These are phyloP conservation scores for Vigna angularis DNA, from an alignment of 306 rosid species.

Conservation along the genomic window DNA sequence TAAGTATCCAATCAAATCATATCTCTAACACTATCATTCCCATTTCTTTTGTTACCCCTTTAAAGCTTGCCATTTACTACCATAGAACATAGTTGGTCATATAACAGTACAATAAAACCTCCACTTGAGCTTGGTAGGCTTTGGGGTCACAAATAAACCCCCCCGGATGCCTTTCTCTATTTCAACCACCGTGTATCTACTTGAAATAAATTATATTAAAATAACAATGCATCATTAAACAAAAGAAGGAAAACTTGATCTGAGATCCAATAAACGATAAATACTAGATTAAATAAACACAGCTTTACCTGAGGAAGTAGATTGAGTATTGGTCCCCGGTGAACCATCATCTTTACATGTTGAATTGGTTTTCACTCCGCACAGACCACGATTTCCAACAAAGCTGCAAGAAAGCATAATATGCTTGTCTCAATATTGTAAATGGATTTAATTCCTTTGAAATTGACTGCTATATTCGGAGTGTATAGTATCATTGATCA, in stretches of 20 bases:
- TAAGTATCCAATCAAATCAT: background rate
- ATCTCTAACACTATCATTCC: too few relatives aligned
- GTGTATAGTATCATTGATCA: conserved; percentile 22
- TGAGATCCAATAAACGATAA: conserved; percentile 34
- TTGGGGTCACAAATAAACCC: background rate
- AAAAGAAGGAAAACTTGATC: background rate
- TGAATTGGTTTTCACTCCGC: conserved; percentile 74
- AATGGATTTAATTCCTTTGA: conserved; percentile 5
- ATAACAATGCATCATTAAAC: conserved; percentile 11
- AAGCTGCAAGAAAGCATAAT: conserved; percentile 61
- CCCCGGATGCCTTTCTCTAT: background rate
- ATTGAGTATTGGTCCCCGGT: conserved; percentile 50
- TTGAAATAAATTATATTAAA: background rate
- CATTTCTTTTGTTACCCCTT: background rate
- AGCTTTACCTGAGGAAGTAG: conserved; percentile 62
- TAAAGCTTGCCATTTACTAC: background rate
- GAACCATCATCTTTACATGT: conserved; percentile 75
- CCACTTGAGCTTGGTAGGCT: background rate
- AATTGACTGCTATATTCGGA: conserved; percentile 21
- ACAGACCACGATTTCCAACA: conserved; percentile 92
- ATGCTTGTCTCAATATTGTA: conserved; percentile 39
- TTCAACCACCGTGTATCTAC: background rate
- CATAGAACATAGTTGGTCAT: background rate
- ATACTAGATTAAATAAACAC: conserved; percentile 27
- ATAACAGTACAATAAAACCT: background rate